Percentiles rank a stretch among this genome's conserved stretches.
These are phyloP conservation scores for Emmonsia crescens DNA, from an alignment of 2,329 filamentous ascomycete species.

Conservation along the genomic window DNA sequence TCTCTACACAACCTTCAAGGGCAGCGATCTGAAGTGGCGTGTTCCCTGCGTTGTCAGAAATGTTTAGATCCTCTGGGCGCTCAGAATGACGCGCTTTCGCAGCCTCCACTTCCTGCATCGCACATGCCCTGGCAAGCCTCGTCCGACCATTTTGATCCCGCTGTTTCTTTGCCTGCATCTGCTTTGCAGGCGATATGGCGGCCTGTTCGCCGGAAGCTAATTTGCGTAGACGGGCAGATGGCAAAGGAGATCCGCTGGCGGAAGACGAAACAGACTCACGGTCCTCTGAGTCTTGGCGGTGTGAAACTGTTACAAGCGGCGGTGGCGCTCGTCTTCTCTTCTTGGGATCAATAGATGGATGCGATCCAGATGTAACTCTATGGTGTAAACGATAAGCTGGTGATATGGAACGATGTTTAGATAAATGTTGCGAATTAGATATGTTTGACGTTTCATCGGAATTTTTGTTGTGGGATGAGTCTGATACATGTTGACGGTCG, in stretches of 20 bases:
- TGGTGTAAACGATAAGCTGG: constrained; percentile 27
- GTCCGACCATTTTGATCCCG: constrained; percentile 90
- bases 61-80: constrained; percentile 76
- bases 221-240: constrained; percentile 31
- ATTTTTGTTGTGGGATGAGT: constrained; percentile 12
- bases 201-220: constrained; percentile 31
- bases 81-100: constrained; percentile 66
- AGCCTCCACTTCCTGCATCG: constrained; percentile 67
- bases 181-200: constrained; percentile 55
- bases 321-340: constrained; percentile 29
- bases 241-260: constrained; percentile 34
- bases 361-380: constrained; percentile 26
- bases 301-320: constrained; percentile 30
- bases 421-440: constrained; percentile 20
- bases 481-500: constrained; percentile 13
- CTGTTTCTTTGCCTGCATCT: constrained; percentile 64
- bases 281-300: constrained; percentile 37
- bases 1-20: constrained; percentile 72
- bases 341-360: constrained; percentile 10
- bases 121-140: constrained; percentile 77
- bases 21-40: constrained; percentile 89
- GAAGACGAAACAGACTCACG: constrained; percentile 36
- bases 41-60: constrained; percentile 90
- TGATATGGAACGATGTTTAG: constrained; percentile 27
- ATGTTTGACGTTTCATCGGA: constrained; percentile 20